Percentiles rank a stretch among this genome's conserved stretches.
Conservation (phyloP, 2,329 filamentous ascomycete genomes). For the Hypoxylon sp. region DNA sequence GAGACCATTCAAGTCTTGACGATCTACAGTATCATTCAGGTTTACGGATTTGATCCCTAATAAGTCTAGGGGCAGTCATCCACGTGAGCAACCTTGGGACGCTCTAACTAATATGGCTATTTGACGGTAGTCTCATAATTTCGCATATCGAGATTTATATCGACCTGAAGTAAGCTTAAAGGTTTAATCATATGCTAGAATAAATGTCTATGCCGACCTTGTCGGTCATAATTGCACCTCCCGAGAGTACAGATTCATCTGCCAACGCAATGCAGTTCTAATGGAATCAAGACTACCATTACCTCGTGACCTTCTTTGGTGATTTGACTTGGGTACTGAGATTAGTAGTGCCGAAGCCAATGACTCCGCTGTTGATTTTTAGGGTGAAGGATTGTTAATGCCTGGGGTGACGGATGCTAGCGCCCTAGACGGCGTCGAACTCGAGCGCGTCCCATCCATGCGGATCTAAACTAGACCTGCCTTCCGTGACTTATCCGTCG, state of each 20-base stretch:
- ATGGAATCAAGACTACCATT: background rate
- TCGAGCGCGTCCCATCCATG: background rate
- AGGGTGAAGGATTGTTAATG: background rate
- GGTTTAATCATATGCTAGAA: conserved; percentile 13
- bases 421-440: background rate
- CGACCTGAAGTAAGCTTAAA: conserved; percentile 27
- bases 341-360: conserved; percentile 1
- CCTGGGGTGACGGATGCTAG: background rate
- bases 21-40: conserved; percentile 30
- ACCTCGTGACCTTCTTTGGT: background rate
- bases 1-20: conserved; percentile 28
- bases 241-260: background rate
- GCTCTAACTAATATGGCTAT: conserved; percentile 5
- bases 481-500: background rate
- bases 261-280: background rate
- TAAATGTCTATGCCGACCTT: background rate
- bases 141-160: conserved; percentile 22
- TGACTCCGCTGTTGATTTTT: background rate
- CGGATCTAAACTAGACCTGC: background rate
- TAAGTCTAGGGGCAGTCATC: conserved; percentile 18
- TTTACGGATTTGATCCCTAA: conserved; percentile 32
- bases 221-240: background rate
- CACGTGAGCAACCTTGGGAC: conserved; percentile 19
- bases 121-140: conserved; percentile 9
- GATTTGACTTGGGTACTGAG: background rate